Evolutionary conservation across 768 basidiomycete genomes (phyloP).

Genomic region (Trichaptum fuscoviolaceum): DNA sequence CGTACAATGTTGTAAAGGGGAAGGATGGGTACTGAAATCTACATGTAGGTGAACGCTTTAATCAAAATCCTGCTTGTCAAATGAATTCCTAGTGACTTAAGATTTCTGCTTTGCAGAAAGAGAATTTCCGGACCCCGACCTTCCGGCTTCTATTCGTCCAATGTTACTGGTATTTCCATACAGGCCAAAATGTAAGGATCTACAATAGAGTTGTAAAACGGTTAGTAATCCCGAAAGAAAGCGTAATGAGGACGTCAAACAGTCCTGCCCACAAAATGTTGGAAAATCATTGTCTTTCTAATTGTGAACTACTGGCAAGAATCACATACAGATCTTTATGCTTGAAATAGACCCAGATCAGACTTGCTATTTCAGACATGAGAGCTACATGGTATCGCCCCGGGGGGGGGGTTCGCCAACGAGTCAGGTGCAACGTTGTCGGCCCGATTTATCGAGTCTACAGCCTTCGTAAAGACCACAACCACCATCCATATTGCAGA

Average conservation of each 20-base stretch:
- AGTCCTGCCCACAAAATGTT: background rate
- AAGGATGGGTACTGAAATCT: slow-evolving; percentile 30
- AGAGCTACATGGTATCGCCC: slow-evolving; percentile 26
- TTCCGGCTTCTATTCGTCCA: background rate
- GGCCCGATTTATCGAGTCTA: slow-evolving; percentile 30
- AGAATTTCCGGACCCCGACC: too few relatives aligned
- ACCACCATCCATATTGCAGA: slow-evolving; percentile 28
- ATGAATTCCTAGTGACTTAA: too few relatives aligned
- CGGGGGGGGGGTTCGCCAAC: too few relatives aligned
- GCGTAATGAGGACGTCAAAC: background rate
- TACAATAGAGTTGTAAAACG: background rate
- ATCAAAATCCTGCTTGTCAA: too few relatives aligned
- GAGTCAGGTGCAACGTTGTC: slow-evolving; percentile 27
- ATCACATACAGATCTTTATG: background rate
- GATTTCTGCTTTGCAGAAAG: too few relatives aligned
- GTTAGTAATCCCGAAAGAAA: background rate
- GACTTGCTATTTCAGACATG: background rate
- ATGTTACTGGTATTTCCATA: background rate
- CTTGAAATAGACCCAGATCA: background rate
- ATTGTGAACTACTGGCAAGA: background rate
- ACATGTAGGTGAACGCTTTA: background rate
- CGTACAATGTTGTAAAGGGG: slow-evolving; percentile 41
- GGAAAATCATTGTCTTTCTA: background rate
- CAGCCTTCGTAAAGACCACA: slow-evolving; percentile 3
- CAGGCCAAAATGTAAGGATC: background rate